A percentile compares a stretch with the other conserved stretches of the same genome.
These are phyloP conservation scores for Leishmania lainsoni DNA, from an alignment of 208 protist species.

Conservation along the genomic window DNA sequence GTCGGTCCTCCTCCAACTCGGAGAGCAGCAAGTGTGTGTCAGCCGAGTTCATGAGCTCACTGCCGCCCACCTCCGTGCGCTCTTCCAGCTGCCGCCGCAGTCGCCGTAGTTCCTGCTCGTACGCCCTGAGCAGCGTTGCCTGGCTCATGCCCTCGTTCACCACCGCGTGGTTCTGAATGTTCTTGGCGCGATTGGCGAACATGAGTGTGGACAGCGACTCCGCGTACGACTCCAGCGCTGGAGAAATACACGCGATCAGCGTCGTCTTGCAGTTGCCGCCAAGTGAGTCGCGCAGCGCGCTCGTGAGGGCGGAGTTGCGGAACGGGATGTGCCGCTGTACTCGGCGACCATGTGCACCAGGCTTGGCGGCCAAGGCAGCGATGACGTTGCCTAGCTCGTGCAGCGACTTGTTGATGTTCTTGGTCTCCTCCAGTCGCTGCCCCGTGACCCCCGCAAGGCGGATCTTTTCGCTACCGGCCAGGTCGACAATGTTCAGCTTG, in stretches of 20 bases:
- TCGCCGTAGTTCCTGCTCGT: conserved; percentile 63
- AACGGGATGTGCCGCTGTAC: conserved; percentile 89
- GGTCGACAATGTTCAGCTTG: conserved; percentile 91
- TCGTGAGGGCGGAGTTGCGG: conserved; percentile 96
- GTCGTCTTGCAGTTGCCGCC: conserved; percentile 96
- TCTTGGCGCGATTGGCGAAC: conserved; percentile 77
- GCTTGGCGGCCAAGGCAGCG: conserved; percentile 79
- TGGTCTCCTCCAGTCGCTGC: conserved; percentile 79
- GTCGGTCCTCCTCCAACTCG: conserved; percentile 41
- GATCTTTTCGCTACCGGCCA: conserved; percentile 93
- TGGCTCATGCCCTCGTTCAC: conserved; percentile 80
- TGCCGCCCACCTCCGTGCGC: neutral
- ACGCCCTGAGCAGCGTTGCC: conserved; percentile 53
- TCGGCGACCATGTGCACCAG: conserved; percentile 55
- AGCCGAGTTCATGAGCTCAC: neutral
- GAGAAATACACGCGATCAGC: conserved; percentile 90
- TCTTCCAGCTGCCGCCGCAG: conserved; percentile 46
- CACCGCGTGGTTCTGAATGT: conserved; percentile 60
- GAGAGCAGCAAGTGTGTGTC: conserved; percentile 22
- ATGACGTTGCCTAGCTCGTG: conserved; percentile 92
- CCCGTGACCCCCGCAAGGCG: conserved; percentile 80
- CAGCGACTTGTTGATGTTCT: conserved; percentile 93
- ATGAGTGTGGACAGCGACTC: conserved; percentile 83
- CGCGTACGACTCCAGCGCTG: conserved; percentile 66
- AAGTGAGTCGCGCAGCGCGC: conserved; percentile 92